Conservation (phyloP, 2,329 filamentous ascomycete genomes). For the Catunica adiposa region DNA sequence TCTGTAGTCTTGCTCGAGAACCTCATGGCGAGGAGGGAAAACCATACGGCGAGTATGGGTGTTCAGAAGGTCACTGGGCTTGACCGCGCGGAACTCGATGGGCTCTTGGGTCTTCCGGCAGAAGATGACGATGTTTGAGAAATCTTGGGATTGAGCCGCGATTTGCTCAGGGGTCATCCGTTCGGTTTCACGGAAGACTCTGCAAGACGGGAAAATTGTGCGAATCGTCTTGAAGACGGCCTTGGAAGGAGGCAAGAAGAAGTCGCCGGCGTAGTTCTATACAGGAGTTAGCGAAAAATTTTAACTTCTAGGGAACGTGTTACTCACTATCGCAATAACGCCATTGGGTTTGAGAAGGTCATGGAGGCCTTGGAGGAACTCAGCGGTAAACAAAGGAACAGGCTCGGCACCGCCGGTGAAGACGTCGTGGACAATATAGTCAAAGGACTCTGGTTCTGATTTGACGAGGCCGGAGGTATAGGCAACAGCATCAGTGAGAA, state of each 20-base stretch:
- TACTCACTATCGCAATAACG: constrained; percentile 71
- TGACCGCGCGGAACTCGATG: constrained; percentile 51
- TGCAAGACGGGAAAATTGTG: constrained; percentile 72
- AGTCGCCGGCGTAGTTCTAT: constrained; percentile 91
- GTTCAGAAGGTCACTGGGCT: constrained; percentile 48
- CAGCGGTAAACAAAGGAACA: constrained; percentile 67
- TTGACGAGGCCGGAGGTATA: constrained; percentile 38
- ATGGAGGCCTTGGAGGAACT: constrained; percentile 60
- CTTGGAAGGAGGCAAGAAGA: constrained; percentile 56
- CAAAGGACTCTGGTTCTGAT: constrained; percentile 38
- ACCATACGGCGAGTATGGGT: constrained; percentile 55
- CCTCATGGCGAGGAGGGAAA: constrained; percentile 56
- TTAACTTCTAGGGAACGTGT: not conserved
- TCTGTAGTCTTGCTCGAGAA: constrained; percentile 36
- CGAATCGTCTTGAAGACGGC: constrained; percentile 71
- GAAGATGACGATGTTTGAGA: constrained; percentile 94
- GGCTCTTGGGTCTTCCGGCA: constrained; percentile 48
- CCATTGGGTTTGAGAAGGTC: constrained; percentile 60
- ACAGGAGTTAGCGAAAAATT: constrained; percentile 15
- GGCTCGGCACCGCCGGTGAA: constrained; percentile 95
- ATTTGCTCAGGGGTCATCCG: constrained; percentile 31
- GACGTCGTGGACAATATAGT: constrained; percentile 95
- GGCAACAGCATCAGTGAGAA: constrained; percentile 66
- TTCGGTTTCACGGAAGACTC: constrained; percentile 69
- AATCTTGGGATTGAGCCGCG: constrained; percentile 42